Percentiles rank a stretch among this genome's conserved stretches.
phyloP scores from a whole-genome alignment of 2,329 filamentous ascomycete genomes.

The Paracamarosporium sp. region DNA sequence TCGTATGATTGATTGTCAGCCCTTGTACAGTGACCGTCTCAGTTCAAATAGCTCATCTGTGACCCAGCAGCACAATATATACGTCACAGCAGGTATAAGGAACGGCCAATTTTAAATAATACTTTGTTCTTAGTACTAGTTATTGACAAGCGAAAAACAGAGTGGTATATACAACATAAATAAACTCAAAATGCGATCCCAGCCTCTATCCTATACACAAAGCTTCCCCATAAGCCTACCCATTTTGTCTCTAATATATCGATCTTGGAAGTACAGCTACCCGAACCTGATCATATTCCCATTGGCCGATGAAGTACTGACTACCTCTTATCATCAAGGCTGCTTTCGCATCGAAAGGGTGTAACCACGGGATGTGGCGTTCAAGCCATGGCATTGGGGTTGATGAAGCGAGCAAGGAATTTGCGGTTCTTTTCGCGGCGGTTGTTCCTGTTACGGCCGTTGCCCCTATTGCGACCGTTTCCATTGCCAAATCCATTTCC shows the following conservation, averaged over 20 bases:
- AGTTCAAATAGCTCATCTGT: too few species aligned
- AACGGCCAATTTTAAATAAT: neutral
- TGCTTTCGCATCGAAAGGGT: too few species aligned
- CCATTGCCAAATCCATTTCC: neutral
- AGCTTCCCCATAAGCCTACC: neutral
- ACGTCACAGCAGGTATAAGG: too few species aligned
- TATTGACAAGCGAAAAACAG: neutral
- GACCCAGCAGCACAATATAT: too few species aligned
- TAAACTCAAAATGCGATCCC: neutral
- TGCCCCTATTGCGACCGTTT: neutral
- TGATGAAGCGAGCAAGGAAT: neutral
- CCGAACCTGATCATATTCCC: too few species aligned
- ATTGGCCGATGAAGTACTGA: too few species aligned
- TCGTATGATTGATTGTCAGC: too few species aligned
- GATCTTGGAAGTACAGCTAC: neutral
- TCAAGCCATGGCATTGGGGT: neutral
- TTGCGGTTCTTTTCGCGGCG: neutral
- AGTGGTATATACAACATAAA: slow-evolving; percentile 3
- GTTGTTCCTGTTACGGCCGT: neutral
- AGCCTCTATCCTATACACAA: neutral
- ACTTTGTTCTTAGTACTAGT: neutral
- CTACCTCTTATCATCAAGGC: neutral
- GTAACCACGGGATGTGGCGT: neutral
- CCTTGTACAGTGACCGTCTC: too few species aligned
- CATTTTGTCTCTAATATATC: neutral